Evolutionary conservation across 768 basidiomycete species (phyloP), one percentile per base, ranked within the genome.

Genomic region (Daedalea quercina): DNA sequence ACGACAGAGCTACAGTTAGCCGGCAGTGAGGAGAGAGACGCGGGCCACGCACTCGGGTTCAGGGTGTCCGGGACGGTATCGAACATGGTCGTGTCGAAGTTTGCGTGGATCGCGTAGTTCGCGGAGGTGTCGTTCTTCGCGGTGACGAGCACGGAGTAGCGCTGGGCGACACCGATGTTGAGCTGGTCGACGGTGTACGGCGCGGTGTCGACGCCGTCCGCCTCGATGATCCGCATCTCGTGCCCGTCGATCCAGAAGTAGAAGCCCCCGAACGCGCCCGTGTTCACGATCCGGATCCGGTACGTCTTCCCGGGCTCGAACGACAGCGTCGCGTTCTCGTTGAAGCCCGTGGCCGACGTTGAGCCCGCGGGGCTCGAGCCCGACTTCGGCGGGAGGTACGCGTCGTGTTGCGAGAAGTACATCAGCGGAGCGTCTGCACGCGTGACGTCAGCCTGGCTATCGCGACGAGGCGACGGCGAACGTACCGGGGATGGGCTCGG

Each of bases 181-280:
- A 97, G 61, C 34, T 87, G 67, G 64, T 90, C 87, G 57, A 84
- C 84, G 0, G 84, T 77, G 37, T 72, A 86, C 56, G 85, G 83
- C 63, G 88, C 77, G 1, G 84, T 76, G 70, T 97, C 95, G 0
- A 81, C 89, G 1, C 89, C 89, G 59, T 91, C 89, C 50, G 80
- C 89, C 68, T 93, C 90, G 55, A 93, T 87, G 55, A 92, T 77
- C 6, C 75, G 71, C 88, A 93, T 90, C 26, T 87, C 77, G 60
- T 93, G 90, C 2, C 90, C 90, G 56, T 91, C 90, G 41, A 93
- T 89, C 85, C 87, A 90, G 67, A 93, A 90, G 73, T 75, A 90
- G 69, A 90, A 90, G 34, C 79, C 77, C 1, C 80, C 63, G 54
- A 93, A 84, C 0, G 81, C 88, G 37, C 80, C 75, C n/a, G 78